Evolutionary conservation across 768 basidiomycete species (phyloP), one percentile per base, ranked within the genome.

Genomic region (Pulveroboletus sp.): DNA sequence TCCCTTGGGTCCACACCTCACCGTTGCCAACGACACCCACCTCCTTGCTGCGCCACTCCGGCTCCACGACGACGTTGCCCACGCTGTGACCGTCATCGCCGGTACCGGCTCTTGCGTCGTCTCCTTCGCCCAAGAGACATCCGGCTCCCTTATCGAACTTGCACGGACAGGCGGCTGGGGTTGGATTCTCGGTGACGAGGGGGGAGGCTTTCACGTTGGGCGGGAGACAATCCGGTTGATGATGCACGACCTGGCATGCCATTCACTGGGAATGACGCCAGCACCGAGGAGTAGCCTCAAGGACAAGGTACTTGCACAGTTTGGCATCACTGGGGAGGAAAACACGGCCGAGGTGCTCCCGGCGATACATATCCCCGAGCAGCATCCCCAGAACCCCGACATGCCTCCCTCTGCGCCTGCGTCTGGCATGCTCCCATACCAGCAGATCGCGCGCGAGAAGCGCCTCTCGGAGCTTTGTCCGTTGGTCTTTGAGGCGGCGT

Each of bases 161-260:
- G 86, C 81, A 1, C 76, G 89, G 7, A 75, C 80, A 28, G 88
- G 89, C 4, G 88, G 89, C 1, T 89, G 85, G 85, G 88, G 89
- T 0, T 89, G 87, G 86, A 81, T 90, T 17, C 72, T 90, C 10
- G 87, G 89, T 7, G 89, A 91, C 61, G 89, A 91, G 63, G 90
- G 90, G 10, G 82, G 87, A 18, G 89, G 89, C 10, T 92, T 79
- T 59, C 78, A 85, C 60, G 83, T 91, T 50, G 90, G 90, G 6
- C 75, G 86, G 33, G 86, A 88, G 61, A 77, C 89, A 0, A 62
- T 91, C 18, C 83, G 89, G 5, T 77, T 85, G 54, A 76, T 91
- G 43, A 70, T 88, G 42, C 54, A 71, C 7, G 78, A 81, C 46
- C 71, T 76, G 31, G 85, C 87, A 55, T 61, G 65, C 27, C 70